Evolutionary conservation across 2,329 filamentous ascomycete species (phyloP).

Genomic region (Endothia cerciana): DNA sequence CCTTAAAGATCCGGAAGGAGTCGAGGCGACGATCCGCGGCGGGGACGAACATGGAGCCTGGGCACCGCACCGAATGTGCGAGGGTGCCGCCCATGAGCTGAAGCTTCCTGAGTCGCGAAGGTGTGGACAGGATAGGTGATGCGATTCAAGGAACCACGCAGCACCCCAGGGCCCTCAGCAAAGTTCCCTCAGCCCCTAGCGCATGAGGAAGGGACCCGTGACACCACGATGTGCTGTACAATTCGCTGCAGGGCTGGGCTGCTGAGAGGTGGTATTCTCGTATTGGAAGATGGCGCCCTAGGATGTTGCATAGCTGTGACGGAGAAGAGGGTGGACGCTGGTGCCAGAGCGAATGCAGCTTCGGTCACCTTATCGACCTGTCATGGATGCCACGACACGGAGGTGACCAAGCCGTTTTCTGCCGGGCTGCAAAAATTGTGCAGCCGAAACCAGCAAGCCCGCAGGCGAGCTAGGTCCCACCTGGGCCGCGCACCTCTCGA

Average conservation of each 20-base stretch:
- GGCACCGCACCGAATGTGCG: not conserved
- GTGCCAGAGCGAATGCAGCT: constrained; percentile 1
- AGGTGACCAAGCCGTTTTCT: constrained; percentile 4
- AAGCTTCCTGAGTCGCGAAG: not conserved
- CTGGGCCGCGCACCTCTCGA: constrained; percentile 2
- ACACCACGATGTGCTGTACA: not conserved
- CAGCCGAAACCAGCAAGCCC: constrained; percentile 13
- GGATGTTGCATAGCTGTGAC: not conserved
- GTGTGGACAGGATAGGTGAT: constrained; percentile 2
- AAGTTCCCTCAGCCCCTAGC: not conserved
- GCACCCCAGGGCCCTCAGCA: not conserved
- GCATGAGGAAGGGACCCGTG: not conserved
- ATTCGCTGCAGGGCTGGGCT: not conserved
- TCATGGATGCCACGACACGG: constrained; percentile 2
- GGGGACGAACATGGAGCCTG: constrained; percentile 1
- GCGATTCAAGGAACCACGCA: not conserved
- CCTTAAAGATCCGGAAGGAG: constrained; percentile 14
- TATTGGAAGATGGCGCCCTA: constrained; percentile 1
- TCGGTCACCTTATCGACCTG: constrained; percentile 3
- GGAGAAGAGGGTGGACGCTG: not conserved
- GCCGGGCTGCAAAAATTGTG: constrained; percentile 11
- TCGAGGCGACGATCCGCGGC: not conserved
- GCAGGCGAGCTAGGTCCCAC: constrained; percentile 1
- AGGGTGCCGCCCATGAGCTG: not conserved
- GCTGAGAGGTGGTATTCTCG: constrained; percentile 5